Percentiles rank a stretch among this genome's conserved stretches.
Conservation (phyloP, 805 yeast species). For the Candida piceae region DNA sequence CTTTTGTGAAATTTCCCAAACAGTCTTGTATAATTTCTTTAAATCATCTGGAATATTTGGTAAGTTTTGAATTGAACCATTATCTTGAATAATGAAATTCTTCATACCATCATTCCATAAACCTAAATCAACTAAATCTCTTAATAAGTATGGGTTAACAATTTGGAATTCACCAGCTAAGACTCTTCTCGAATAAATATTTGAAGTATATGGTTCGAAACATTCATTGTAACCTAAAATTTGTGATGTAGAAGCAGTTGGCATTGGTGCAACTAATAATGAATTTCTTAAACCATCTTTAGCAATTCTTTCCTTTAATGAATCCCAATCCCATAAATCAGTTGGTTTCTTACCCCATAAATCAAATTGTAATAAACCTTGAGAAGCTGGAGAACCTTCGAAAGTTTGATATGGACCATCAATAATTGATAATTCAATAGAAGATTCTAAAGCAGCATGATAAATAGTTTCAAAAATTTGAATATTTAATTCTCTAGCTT, state of each 20-base stretch:
- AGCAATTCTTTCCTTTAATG: constrained; percentile 43
- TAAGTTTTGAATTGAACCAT: constrained; percentile 53
- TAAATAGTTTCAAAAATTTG: constrained; percentile 59
- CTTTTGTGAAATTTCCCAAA: constrained; percentile 59
- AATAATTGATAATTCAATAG: constrained; percentile 45
- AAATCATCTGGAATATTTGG: constrained; percentile 51
- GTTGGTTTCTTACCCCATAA: constrained; percentile 57
- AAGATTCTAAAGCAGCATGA: constrained; percentile 55
- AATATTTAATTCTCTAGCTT: constrained; percentile 50
- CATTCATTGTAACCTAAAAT: constrained; percentile 59
- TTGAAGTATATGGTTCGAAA: constrained; percentile 59
- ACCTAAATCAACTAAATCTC: constrained; percentile 54
- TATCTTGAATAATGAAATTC: constrained; percentile 49
- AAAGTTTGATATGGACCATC: constrained; percentile 49
- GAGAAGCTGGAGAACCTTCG: constrained; percentile 55
- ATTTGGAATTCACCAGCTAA: constrained; percentile 62
- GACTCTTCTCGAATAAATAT: constrained; percentile 58
- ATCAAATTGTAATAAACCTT: constrained; percentile 53
- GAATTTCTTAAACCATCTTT: constrained; percentile 54
- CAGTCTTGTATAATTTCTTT: constrained; percentile 53
- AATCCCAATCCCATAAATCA: constrained; percentile 54
- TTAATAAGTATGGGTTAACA: constrained; percentile 53
- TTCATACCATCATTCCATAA: constrained; percentile 56
- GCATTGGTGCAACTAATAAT: constrained; percentile 60
- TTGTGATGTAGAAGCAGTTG: constrained; percentile 63